Base-by-base conservation (phyloP, 225 moss, liverwort and hornwort genomes). In the Anthoceros angustus region DNA sequence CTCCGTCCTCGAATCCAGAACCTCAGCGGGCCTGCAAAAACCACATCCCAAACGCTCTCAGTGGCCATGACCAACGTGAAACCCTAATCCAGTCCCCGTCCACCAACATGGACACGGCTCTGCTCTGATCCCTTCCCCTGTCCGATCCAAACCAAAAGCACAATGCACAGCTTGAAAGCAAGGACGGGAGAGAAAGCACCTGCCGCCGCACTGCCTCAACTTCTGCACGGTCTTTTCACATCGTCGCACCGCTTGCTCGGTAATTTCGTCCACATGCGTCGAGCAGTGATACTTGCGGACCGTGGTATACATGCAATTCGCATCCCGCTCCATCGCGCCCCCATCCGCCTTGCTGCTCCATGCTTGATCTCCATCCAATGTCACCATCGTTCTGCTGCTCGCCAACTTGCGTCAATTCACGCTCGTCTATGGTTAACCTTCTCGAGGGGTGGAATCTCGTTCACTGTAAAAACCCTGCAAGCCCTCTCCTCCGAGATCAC, bases 1-100 rank as follows among this genome's bases (percentile, higher is more conserved):
- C 45, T 93, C 93, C 8, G 83, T 77, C 77, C 74, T 85, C 4
- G 89, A 89, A 40, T 87, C 82, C 73, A 89, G 80, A 62, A 93
- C 75, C 80, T 93, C 89, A 64, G 84, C 80, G 64, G 84, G 85
- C 71, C 92, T 92, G 82, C 24, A 63, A 62, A 2, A 15, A 18
- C 18, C 1, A 18, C 55, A 46, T 18, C 55, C 7, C 55, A 55
- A 18, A 18, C 5, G 4, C 10, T 23, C 7, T 18, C 6, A 15
- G 23, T 55, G n/a, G 32, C 32, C 32, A 73, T 25, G 12, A 67
- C 20, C 12, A 45, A 67, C 42, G 43, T 0, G 55, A 48, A 64
- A 71, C 61, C 18, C 24, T 21, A 41, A 12, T 43, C 9, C 3
- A 63, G 12, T 68, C 21, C 16, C 7, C 0, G 12, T 6, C 7